Percentiles rank a stretch among this genome's conserved stretches.
phyloP scores from a whole-genome alignment of 2,329 filamentous ascomycete genomes.

The Aspergillus niger region DNA sequence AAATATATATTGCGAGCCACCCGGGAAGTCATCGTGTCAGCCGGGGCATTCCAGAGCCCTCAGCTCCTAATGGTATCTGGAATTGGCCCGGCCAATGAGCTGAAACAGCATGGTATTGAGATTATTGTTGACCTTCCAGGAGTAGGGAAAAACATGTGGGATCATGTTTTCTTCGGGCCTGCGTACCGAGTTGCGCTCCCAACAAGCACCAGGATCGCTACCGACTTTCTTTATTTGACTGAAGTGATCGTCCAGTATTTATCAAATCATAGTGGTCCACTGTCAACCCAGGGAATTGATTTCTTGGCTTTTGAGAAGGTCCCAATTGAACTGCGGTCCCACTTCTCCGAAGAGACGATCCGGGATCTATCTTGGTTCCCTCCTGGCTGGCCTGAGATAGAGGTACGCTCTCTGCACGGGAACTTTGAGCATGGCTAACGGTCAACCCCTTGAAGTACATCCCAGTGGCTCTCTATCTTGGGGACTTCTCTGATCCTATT shows the following conservation, averaged over 20 bases:
- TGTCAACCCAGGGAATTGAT: slow-evolving; percentile 33
- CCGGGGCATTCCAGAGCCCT: slow-evolving; percentile 57
- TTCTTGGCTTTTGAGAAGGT: slow-evolving; percentile 39
- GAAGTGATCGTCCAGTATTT: slow-evolving; percentile 21
- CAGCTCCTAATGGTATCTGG: slow-evolving; percentile 58
- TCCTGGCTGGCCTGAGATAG: slow-evolving; percentile 42
- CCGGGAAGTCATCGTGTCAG: slow-evolving; percentile 53
- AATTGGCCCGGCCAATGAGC: slow-evolving; percentile 42
- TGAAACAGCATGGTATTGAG: slow-evolving; percentile 29
- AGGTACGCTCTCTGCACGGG: slow-evolving; percentile 22
- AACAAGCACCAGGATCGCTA: slow-evolving; percentile 24
- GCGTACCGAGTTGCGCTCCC: slow-evolving; percentile 31
- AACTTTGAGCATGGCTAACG: no score
- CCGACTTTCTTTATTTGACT: slow-evolving; percentile 18
- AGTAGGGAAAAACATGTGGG: slow-evolving; percentile 43
- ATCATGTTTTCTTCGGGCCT: slow-evolving; percentile 35
- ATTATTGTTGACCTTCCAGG: slow-evolving; percentile 33
- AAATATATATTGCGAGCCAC: slow-evolving; percentile 52
- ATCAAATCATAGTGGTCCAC: slow-evolving; percentile 23
- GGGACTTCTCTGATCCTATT: slow-evolving; percentile 30
- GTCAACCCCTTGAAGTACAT: slow-evolving; percentile 25
- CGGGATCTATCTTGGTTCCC: slow-evolving; percentile 32
- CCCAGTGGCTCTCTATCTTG: slow-evolving; percentile 28
- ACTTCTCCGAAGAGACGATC: slow-evolving; percentile 22
- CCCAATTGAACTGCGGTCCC: slow-evolving; percentile 22